Percentiles rank a stretch among this genome's conserved stretches.
Conservation (phyloP, 768 basidiomycete species). For the Austroboletus eburneus region DNA sequence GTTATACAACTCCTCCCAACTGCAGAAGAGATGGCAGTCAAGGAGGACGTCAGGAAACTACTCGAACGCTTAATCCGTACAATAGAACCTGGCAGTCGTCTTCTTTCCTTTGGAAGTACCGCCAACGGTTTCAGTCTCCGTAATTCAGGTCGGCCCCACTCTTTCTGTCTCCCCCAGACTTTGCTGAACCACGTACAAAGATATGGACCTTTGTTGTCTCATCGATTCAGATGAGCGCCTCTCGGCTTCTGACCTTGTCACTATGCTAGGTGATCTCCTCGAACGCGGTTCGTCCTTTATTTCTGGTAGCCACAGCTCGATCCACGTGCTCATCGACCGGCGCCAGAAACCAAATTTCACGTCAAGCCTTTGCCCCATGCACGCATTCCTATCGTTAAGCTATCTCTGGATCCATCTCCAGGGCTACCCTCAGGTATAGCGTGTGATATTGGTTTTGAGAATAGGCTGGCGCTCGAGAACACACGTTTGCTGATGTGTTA, state of each 20-base stretch:
- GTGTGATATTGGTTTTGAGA: conserved; percentile 98
- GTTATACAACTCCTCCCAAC: conserved; percentile 91
- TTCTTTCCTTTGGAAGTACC: conserved; percentile 93
- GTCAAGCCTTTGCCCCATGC: conserved; percentile 96
- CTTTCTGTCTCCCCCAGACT: conserved; percentile 1
- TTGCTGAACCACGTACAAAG: conserved; percentile 38
- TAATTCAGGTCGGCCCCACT: conserved; percentile 70
- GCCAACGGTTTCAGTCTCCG: conserved; percentile 96
- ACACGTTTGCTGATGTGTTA: conserved; percentile 95
- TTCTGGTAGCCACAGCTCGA: background rate
- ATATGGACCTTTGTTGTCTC: conserved; percentile 98
- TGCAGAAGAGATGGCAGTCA: conserved; percentile 84
- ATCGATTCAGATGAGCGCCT: conserved; percentile 82
- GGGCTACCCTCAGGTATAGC: conserved; percentile 84
- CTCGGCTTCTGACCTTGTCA: conserved; percentile 86
- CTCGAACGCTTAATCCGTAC: conserved; percentile 94
- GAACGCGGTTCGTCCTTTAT: conserved; percentile 69
- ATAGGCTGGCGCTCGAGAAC: conserved; percentile 94
- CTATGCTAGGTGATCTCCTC: conserved; percentile 87
- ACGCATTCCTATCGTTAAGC: conserved; percentile 97
- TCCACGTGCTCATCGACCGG: conserved; percentile 11
- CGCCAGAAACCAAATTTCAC: conserved; percentile 85
- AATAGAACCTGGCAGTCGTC: conserved; percentile 85
- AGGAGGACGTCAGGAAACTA: conserved; percentile 93
- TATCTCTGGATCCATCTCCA: conserved; percentile 84